Base-by-base conservation (phyloP, 2,329 filamentous ascomycete genomes). In the Aspergillus ibericus region DNA sequence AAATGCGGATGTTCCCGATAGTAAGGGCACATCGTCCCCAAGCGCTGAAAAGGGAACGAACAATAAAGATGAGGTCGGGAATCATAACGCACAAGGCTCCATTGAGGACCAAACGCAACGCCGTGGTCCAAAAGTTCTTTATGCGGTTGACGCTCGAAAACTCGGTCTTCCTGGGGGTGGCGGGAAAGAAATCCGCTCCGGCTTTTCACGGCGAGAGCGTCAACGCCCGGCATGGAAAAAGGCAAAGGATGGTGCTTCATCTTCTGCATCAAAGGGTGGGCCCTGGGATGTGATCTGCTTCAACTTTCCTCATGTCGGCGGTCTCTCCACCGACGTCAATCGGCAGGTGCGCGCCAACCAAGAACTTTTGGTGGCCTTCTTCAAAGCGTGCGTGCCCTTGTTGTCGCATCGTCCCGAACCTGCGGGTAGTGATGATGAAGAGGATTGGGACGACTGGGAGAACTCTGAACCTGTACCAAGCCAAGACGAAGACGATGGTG, bases 241-340 rank as follows among this genome's bases (percentile, higher is more conserved):
- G 42, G 53, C 53, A 36, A 56, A 54, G 20, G 51, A 54, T 13
- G 22, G 27, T 12, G 20, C 35, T 16, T 18, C 27, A 1, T 16
- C 52, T 44, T 22, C 61, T 25, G 16, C 38, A 16, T 57, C 52
- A 7, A 36, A 56, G 4, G 69, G 69, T 15, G 76, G 76, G 3
- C 75, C 80, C 4, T 93, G 89, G 82, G 88, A 96, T 74, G 84
- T 86, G 57, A 88, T 98, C 62, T 82, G 93, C 65, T 99, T 98
- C 85, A 96, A 97, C 81, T 99, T 99, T 76, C 95, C 95, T 35
- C 95, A 99, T 78, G 90, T 96, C 3, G 95, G 95, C 63, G 95
- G 95, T 47, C 88, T 96, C 69, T 90, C 86, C 64, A 98, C 89
- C 66, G 93, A 98, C 78, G 89, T 97, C 56, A 97, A 97, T 79